A percentile compares a stretch with the other conserved stretches of the same genome.
phyloP scores from a whole-genome alignment of 1,139 yeast genomes.

The Blastobotrys elegans region DNA sequence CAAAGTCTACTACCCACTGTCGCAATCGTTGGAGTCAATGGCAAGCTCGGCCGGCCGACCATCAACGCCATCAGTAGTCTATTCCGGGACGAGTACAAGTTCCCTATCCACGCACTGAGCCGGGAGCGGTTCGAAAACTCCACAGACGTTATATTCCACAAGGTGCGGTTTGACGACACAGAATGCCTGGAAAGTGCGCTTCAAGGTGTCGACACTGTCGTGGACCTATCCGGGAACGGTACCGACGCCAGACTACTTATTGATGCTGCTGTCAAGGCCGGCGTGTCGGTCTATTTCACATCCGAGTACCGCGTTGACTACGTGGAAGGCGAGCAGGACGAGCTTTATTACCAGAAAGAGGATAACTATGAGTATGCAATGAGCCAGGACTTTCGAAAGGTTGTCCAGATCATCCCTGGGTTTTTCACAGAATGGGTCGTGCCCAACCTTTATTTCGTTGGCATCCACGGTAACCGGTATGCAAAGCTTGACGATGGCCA shows the following conservation, averaged over 20 bases:
- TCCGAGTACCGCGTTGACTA: slow-evolving; percentile 56
- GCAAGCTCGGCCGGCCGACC: slow-evolving; percentile 42
- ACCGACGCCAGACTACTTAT: slow-evolving; percentile 26
- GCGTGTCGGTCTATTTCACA: slow-evolving; percentile 52
- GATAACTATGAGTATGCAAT: slow-evolving; percentile 37
- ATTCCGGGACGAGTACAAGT: slow-evolving; percentile 4
- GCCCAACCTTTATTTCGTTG: neutral
- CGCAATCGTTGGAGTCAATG: slow-evolving; percentile 52
- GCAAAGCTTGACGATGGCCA: neutral
- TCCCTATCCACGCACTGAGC: slow-evolving; percentile 37
- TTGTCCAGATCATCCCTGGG: slow-evolving; percentile 45
- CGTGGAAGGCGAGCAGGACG: slow-evolving; percentile 16
- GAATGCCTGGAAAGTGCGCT: slow-evolving; percentile 35
- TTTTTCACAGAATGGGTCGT: slow-evolving; percentile 35
- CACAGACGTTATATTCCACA: slow-evolving; percentile 23
- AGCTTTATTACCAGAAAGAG: neutral
- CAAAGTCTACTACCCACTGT: slow-evolving; percentile 25
- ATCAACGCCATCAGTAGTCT: slow-evolving; percentile 2
- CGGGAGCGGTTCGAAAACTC: slow-evolving; percentile 38
- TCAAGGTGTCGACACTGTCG: slow-evolving; percentile 46
- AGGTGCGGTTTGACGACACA: slow-evolving; percentile 13
- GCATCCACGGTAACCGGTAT: neutral
- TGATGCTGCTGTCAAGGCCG: slow-evolving; percentile 40
- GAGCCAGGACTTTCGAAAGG: slow-evolving; percentile 43
- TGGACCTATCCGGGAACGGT: slow-evolving; percentile 38